Base-by-base conservation (phyloP, 1,139 yeast genomes). In the Geotrichum restrictum region DNA sequence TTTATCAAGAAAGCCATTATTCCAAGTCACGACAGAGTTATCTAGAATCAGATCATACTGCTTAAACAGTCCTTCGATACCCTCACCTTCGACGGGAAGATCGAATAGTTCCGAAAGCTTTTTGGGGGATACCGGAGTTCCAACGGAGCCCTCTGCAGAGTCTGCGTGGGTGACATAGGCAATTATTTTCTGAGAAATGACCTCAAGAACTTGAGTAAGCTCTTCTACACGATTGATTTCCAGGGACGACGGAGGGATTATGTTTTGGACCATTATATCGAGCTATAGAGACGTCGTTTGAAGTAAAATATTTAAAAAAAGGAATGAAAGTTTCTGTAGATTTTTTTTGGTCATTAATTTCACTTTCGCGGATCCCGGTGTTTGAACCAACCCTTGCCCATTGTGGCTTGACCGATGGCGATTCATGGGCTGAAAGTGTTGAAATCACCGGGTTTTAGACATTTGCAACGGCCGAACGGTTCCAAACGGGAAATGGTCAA, bases 21-120 rank as follows among this genome's bases (percentile, higher is more conserved):
- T 85, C 95, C 95, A 88, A 0, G 95, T 88, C 55, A 83, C 86
- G 39, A 86, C 89, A 0, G 94, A 84, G 62, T 83, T 79, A 48
- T 78, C 69, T 57, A 88, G 70, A 1, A 88, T 80, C 45, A 74
- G 69, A 59, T 85, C 85, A 50, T 85, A 76, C 13, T 79, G 74
- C 2, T 66, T 66, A 44, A 78, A 67, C 3, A 85, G 71, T 4
- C 77, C 77, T 6, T 65, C 65, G 10, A 61, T 46, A 0, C 77
- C 77, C 11, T 65, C 61, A 3, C 77, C 79, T 11, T 58, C 52
- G 8, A 58, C 59, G 8, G 73, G 71, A 1, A 73, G 60, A 21
- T 59, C 51, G 14, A 69, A 56, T 18, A 63, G 57, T 16, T 62
- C 53, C 27, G 62, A 62, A 24, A 76, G 59, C 13, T 67, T 69